Evolutionary conservation across 768 basidiomycete genomes (phyloP), one percentile per base, ranked within the genome.

Genomic region (Roridomyces roridus): DNA sequence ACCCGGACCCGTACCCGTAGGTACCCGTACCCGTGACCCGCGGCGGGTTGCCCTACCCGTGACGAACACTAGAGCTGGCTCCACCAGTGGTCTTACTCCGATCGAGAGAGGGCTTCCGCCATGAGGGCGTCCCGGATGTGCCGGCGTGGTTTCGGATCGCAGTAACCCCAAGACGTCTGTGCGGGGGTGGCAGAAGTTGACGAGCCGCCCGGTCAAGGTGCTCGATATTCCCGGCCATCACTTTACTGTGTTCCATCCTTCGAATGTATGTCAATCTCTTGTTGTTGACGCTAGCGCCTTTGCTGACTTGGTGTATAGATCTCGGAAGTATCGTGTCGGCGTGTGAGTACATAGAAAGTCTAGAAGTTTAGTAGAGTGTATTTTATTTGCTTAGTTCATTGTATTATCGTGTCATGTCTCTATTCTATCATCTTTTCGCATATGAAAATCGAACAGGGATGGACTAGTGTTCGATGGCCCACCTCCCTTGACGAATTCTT

Each of bases 211-310:
- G 7, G 53, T 88, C 1, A 73, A 76, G 35, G 72, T 80, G 2
- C 65, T 83, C 37, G 81, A 85, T 57, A 82, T 90, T 5, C 84
- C 87, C 0, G 89, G 89, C 0, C 70, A 89, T 66, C 89, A 91
- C 59, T 89, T 90, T 57, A 68, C 80, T 59, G 74, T 81, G 0
- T 90, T 91, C 65, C 72, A 78, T 42, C 56, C 69, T 9, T 56
- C 60, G 9, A 80, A 86, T 65, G 89, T 89, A 55, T 62, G 82
- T 15, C 28, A n/a, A 36, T 14, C 28, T 20, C 49, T 39, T 9
- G 9, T 23, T 20, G 6, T 20, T 9, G 4, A 46, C n/a, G 15
- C 20, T n/a, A 28, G 6, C 8, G 10, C 11, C 25, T 23, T 5
- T 31, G 31, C 52, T 62, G 20, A 64, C 46, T 52, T 15, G 18